Percentiles rank a stretch among this genome's conserved stretches.
phyloP scores from a whole-genome alignment of 768 basidiomycete genomes.

The Thelephora aurantiotincta region DNA sequence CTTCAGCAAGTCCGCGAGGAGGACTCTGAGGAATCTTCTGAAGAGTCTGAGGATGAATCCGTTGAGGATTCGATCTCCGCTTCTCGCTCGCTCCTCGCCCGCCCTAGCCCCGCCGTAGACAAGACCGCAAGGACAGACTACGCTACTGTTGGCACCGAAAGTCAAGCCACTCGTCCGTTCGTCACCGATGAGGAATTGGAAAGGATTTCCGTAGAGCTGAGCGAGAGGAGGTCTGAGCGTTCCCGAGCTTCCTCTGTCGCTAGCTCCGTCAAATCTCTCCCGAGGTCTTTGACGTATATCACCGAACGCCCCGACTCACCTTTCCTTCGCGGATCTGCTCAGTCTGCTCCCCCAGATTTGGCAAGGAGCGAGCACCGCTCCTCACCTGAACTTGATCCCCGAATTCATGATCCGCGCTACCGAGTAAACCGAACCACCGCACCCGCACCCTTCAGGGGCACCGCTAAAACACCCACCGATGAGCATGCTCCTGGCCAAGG shows the following conservation, averaged over 20 bases:
- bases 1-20: not conserved
- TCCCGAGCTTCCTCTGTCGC: slow-evolving; percentile 6
- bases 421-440: not conserved
- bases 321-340: not conserved
- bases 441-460: not conserved
- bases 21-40: slow-evolving; percentile 1
- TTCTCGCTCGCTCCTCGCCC: slow-evolving; percentile 5
- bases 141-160: slow-evolving; percentile 34
- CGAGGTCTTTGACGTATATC: not conserved
- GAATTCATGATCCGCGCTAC: not conserved
- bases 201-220: slow-evolving; percentile 51
- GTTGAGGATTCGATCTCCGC: slow-evolving; percentile 4
- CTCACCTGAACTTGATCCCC: not conserved
- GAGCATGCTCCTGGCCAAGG: slow-evolving; percentile 4
- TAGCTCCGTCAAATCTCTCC: not conserved
- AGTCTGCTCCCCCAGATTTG: not conserved
- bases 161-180: slow-evolving; percentile 22
- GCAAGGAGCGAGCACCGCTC: not conserved
- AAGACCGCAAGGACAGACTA: slow-evolving; percentile 38
- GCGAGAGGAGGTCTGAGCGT: slow-evolving; percentile 46
- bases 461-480: not conserved
- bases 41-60: slow-evolving; percentile 9
- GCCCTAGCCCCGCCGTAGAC: slow-evolving; percentile 23
- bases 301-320: not conserved
- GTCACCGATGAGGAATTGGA: slow-evolving; percentile 45